Percentiles rank a stretch among this genome's conserved stretches.
These are phyloP conservation scores for Claviceps sp. DNA, from an alignment of 2,329 filamentous ascomycete genomes.

Conservation along the genomic window DNA sequence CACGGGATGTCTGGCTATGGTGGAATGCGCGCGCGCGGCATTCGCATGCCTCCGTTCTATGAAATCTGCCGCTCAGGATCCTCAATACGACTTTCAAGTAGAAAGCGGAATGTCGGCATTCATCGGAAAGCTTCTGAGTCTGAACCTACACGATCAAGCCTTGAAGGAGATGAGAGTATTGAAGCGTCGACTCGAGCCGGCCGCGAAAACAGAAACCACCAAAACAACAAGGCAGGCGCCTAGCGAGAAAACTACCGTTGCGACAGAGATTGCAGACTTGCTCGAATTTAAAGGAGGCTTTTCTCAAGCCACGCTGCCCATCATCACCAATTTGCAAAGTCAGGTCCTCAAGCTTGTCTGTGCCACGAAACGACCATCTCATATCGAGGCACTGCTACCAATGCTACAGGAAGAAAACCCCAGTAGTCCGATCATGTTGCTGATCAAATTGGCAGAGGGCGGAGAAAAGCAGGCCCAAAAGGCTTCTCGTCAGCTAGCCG, in stretches of 20 bases:
- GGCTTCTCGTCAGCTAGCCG: slow-evolving; percentile 51
- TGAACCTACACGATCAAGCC: slow-evolving; percentile 55
- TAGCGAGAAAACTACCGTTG: slow-evolving; percentile 17
- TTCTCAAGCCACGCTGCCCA: slow-evolving; percentile 30
- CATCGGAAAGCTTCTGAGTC: slow-evolving; percentile 48
- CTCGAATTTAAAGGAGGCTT: slow-evolving; percentile 44
- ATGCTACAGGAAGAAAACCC: slow-evolving; percentile 37
- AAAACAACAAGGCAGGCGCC: slow-evolving; percentile 18
- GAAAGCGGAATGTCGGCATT: slow-evolving; percentile 63
- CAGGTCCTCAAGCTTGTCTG: slow-evolving; percentile 52
- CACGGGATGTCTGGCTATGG: slow-evolving; percentile 39
- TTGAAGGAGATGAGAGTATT: slow-evolving; percentile 54
- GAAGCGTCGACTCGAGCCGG: slow-evolving; percentile 45
- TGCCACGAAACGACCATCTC: slow-evolving; percentile 42
- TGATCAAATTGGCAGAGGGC: slow-evolving; percentile 32
- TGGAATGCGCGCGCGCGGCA: slow-evolving; percentile 56
- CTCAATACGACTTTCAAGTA: slow-evolving; percentile 51
- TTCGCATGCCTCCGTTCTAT: slow-evolving; percentile 50
- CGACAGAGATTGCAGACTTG: slow-evolving; percentile 37
- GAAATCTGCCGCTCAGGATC: slow-evolving; percentile 38
- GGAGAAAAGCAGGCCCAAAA: slow-evolving; percentile 38
- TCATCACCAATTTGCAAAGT: slow-evolving; percentile 51
- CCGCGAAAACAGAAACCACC: slow-evolving; percentile 14
- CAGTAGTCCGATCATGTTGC: slow-evolving; percentile 45
- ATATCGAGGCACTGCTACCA: slow-evolving; percentile 43